Evolutionary conservation across 805 yeast genomes (phyloP), one percentile per base, ranked within the genome.

Genomic region (Hanseniaspora jakobsenii): DNA sequence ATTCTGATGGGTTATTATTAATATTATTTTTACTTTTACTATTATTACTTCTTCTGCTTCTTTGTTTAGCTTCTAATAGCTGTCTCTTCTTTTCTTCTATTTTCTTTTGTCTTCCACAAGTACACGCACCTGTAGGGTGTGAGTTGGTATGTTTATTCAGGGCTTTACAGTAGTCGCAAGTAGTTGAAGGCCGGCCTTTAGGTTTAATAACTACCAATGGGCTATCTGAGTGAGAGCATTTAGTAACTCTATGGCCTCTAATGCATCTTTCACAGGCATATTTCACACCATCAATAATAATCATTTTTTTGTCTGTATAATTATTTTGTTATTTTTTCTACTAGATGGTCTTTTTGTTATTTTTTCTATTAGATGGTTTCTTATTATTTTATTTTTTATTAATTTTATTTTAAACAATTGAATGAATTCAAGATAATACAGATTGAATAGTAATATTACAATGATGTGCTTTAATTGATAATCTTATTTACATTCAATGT

Each of bases 221-320:
- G 56, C 83, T 84, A 52, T 91, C 95, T 0, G 87, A 76, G 60
- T 91, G 98, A 36, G 80, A 78, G 62, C 98, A 91, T 2, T 94
- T 77, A 1, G 95, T 82, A 36, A 89, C 98, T 44, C 98, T 69
- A 58, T 91, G 98, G 35, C 98, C 98, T 49, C 98, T 71, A 38
- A 91, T 87, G 62, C 98, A 89, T 49, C 95, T 67, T 52, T 86
- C 94, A 61, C 98, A 89, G 48, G 98, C 97, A 62, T 86, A 89
- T 59, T 91, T 89, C 51, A 83, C 79, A 30, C 96, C 97, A 55
- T 86, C 84, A 42, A 89, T 78, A 43, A 84, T 67, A 47, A 89
- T 95, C 96, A 87, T 89, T 13, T 12, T 16, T 21, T 23, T 21
- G 42, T 24, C 23, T 47, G 27, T 38, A 47, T 31, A 19, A 12